Evolutionary conservation across 495 filamentous ascomycete genomes (phyloP), one percentile per base, ranked within the genome.

Genomic region (Neurospora tetraspora): DNA sequence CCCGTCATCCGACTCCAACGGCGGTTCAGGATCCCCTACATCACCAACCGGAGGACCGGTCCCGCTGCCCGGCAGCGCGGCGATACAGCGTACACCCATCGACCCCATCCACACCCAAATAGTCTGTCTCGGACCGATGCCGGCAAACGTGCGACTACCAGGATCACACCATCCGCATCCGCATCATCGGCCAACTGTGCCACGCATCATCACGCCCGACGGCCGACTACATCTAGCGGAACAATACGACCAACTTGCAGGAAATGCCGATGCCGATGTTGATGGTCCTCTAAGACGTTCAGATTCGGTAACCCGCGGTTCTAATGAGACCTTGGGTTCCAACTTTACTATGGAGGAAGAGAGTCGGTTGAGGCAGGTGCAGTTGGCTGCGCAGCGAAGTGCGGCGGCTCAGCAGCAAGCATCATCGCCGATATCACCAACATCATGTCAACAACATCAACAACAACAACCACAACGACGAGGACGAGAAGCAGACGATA

Each of bases 341-440:
- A 85, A 87, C 71, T 88, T 81, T 70, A 88, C 86, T 0, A 78
- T 84, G 20, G 83, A 85, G 45, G 83, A 88, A 59, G 83, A 84
- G 73, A 68, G 69, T n/a, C 73, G 72, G 4, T 34, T 77, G 14
- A 72, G 65, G 39, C 70, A 72, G 12, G 77, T 76, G 37, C 74
- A 74, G n/a, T 59, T 73, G 40, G 61, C 73, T 31, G 38, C 68
- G 8, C 74, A 74, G 12, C 59, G 43, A 40, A 74, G 70, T 20
- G 20, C 53, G 53, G 14, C 27, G 5, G 53, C 53, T 18, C 53
- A 65, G 11, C 38, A 59, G 16, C 72, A 70, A 43, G 42, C 23
- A 65, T 65, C 23, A 65, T 65, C 14, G 2, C 27, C 53, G 53
- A 18, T 65, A 65, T 34, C 53, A 34, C 53, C 53, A 1, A 7